These are phyloP conservation scores for Cyclotella baltica DNA, from an alignment of 108 stramenopile genomes.

Conservation along the genomic window DNA sequence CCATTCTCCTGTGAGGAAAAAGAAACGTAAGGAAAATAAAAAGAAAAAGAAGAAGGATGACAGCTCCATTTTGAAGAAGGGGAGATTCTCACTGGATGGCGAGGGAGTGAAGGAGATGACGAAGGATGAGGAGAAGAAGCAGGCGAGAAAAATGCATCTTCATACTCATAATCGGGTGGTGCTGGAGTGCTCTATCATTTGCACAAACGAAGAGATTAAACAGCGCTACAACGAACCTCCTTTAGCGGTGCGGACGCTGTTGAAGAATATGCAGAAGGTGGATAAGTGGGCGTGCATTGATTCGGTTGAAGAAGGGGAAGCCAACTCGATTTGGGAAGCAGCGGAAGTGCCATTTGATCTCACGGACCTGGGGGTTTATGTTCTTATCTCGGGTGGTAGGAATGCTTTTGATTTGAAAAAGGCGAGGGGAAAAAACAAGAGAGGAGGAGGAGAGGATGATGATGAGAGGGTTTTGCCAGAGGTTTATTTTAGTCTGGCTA, in stretches of 20 bases:
- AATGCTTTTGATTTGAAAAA: background rate
- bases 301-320: background rate
- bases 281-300: background rate
- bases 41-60: background rate
- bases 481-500: background rate
- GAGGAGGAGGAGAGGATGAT: background rate
- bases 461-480: background rate
- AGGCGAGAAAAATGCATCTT: too few relatives aligned
- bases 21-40: too few relatives aligned
- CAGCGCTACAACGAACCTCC: background rate
- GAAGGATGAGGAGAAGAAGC: background rate
- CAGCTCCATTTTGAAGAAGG: background rate
- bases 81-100: background rate
- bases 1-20: too few relatives aligned
- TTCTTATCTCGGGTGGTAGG: background rate
- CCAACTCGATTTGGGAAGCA: background rate
- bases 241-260: background rate
- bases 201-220: background rate
- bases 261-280: constrained; percentile 11
- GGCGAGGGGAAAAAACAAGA: too few relatives aligned
- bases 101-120: background rate
- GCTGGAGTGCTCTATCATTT: background rate
- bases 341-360: background rate
- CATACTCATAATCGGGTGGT: background rate
- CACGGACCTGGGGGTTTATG: background rate